Conservation (phyloP, 2,329 filamentous ascomycete species). For the Stachybotrys chlorohalonatus region DNA sequence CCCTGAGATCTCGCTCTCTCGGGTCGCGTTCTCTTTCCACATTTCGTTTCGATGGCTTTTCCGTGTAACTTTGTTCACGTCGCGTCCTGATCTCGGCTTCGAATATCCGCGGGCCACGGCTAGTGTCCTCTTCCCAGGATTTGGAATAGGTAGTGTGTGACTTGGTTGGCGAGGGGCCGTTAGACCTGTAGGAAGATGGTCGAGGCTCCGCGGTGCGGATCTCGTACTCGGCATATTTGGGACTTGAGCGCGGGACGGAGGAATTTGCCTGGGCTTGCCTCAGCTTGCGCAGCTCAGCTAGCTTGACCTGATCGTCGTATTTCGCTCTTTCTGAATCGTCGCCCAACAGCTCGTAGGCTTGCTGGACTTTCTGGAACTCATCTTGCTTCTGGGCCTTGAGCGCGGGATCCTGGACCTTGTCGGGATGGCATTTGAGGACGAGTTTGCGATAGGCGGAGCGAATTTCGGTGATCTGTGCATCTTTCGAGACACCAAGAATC, state of each 20-base stretch:
- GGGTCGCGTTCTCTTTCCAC: conserved; percentile 26
- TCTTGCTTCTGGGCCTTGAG: conserved; percentile 71
- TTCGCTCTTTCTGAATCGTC: conserved; percentile 62
- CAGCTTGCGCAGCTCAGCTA: conserved; percentile 56
- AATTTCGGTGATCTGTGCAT: conserved; percentile 63
- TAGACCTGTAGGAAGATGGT: conserved; percentile 28
- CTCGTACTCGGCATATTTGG: conserved; percentile 29
- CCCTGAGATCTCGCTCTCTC: conserved; percentile 21
- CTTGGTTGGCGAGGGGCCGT: conserved; percentile 20
- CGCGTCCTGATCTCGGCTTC: conserved; percentile 31
- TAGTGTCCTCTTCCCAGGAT: conserved; percentile 40
- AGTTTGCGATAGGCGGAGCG: conserved; percentile 77
- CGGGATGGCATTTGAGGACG: conserved; percentile 80
- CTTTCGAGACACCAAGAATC: conserved; percentile 62
- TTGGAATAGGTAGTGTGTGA: conserved; percentile 25
- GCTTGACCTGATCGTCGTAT: conserved; percentile 68
- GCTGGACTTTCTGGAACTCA: conserved; percentile 86
- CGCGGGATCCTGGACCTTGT: conserved; percentile 75
- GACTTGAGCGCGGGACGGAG: conserved; percentile 33
- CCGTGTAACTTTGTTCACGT: conserved; percentile 38
- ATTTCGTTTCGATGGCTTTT: conserved; percentile 34
- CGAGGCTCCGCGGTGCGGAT: conserved; percentile 43
- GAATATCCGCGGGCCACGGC: conserved; percentile 27
- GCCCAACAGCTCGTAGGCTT: conserved; percentile 84
- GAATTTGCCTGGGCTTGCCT: conserved; percentile 32